A percentile compares a stretch with the other conserved stretches of the same genome.
phyloP scores from a whole-genome alignment of 257 asterid species.

The Salvia rosmarinus region DNA sequence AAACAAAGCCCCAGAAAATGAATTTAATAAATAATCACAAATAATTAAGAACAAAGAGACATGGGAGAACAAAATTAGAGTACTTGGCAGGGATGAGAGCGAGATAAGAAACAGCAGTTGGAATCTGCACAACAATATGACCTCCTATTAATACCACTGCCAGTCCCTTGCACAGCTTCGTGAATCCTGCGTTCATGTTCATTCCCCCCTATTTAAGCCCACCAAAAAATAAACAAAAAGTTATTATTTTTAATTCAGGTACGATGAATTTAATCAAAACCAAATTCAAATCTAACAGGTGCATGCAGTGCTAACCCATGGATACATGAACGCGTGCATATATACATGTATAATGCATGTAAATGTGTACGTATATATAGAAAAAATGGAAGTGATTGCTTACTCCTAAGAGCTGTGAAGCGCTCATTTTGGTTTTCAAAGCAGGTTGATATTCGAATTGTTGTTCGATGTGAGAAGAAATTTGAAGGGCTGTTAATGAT shows the following conservation, averaged over 20 bases:
- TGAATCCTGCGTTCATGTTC: constrained; percentile 60
- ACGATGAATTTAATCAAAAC: background rate
- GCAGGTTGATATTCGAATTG: constrained; percentile 8
- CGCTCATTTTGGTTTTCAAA: constrained; percentile 44
- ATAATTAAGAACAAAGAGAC: background rate
- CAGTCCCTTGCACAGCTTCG: constrained; percentile 85
- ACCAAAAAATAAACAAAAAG: background rate
- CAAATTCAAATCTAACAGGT: constrained; percentile 36
- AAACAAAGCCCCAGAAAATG: background rate
- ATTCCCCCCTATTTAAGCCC: constrained; percentile 43
- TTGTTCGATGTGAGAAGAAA: constrained; percentile 21
- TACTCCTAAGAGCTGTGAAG: constrained; percentile 55
- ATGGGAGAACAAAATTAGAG: constrained; percentile 17
- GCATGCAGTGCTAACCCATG: constrained; percentile 22
- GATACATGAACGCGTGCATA: background rate
- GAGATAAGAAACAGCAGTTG: constrained; percentile 76
- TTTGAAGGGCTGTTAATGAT: background rate
- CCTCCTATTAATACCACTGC: constrained; percentile 83
- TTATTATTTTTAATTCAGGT: background rate
- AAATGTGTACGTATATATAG: background rate
- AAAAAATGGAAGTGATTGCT: constrained; percentile 23
- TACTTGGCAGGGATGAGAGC: constrained; percentile 99
- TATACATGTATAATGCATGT: background rate
- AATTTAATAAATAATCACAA: background rate
- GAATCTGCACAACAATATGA: constrained; percentile 71